Evolutionary conservation across 305 asterid species (phyloP).

Genomic region (Solanum hybrid): DNA sequence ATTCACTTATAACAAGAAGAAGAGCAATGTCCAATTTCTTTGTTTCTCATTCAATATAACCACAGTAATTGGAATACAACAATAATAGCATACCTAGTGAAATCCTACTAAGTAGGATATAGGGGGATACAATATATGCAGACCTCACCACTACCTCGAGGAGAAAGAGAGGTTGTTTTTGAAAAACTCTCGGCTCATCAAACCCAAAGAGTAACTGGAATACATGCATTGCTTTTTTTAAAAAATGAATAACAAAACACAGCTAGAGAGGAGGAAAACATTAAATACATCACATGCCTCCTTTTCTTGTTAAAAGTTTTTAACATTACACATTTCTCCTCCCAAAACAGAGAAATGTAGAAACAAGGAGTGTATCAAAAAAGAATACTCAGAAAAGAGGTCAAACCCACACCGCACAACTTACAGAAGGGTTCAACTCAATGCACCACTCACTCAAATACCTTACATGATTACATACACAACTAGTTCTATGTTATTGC

Average conservation of each 20-base stretch:
- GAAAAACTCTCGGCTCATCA: rapidly evolving
- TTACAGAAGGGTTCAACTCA: background rate
- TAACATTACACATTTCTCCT: background rate
- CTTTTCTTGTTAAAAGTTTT: background rate
- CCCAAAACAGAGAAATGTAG: background rate
- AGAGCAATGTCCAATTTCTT: background rate
- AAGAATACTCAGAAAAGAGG: background rate
- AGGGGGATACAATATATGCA: background rate
- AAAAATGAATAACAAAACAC: background rate
- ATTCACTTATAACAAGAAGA: background rate
- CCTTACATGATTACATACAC: background rate
- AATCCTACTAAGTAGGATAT: background rate
- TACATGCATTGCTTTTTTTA: background rate
- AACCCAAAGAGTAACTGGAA: background rate
- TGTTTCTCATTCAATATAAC: background rate
- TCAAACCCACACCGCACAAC: background rate
- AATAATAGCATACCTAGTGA: background rate
- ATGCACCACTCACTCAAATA: background rate
- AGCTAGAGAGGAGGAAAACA: background rate
- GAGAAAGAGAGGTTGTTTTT: background rate
- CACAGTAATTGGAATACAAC: background rate
- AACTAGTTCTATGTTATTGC: background rate
- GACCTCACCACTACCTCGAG: background rate
- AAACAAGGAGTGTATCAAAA: background rate
- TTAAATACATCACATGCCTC: background rate